phyloP scores from a whole-genome alignment of 257 asterid species.

The Solanum habrochaites region DNA sequence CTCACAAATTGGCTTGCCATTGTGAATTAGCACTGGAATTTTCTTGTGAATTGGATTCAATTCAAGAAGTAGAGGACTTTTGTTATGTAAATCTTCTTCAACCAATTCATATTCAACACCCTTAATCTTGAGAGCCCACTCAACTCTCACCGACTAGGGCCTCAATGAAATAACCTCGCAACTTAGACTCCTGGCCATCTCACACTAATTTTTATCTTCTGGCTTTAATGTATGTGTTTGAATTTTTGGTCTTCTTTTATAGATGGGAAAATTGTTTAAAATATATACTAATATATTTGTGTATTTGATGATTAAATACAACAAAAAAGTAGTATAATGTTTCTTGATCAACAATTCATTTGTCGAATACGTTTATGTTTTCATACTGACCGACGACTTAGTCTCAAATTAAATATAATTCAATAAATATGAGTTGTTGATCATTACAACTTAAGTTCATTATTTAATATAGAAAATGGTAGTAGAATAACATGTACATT shows the following conservation, averaged over 20 bases:
- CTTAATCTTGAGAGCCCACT: not conserved
- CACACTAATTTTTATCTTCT: not conserved
- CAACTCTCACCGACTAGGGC: not conserved
- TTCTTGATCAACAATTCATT: not conserved
- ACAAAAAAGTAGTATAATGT: not conserved
- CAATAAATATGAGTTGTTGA: not conserved
- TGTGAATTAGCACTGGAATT: not conserved
- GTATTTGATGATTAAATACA: not conserved
- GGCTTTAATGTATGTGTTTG: not conserved
- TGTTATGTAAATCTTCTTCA: not conserved
- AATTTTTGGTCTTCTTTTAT: not conserved
- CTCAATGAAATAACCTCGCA: not conserved
- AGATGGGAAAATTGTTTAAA: not conserved
- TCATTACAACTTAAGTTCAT: not conserved
- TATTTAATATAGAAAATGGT: too few relatives aligned
- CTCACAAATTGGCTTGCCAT: not conserved
- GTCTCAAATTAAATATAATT: not conserved
- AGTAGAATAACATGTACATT: too few relatives aligned
- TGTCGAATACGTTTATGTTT: not conserved
- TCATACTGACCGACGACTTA: not conserved
- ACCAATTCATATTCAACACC: not conserved
- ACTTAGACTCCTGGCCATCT: not conserved
- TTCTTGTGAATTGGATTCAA: not conserved
- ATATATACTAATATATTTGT: not conserved
- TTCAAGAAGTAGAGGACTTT: not conserved